Base-by-base conservation (phyloP, 176 grass and related monocot genomes). In the Oropetium thomaeum region DNA sequence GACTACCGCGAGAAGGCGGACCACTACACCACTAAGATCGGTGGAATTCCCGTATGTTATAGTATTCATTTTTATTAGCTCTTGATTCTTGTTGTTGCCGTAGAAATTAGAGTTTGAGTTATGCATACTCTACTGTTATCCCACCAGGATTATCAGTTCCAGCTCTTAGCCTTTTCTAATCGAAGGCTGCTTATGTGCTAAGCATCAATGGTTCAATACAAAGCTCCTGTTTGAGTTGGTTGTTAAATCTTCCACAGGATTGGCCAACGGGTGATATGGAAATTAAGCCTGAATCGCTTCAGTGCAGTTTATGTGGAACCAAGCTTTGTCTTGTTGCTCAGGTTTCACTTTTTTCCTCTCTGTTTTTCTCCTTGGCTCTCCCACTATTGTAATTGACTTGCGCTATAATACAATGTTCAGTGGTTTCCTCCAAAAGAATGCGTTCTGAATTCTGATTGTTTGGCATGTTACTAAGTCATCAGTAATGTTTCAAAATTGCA, bases 11-110 rank as follows among this genome's bases (percentile, higher is more conserved):
- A 98, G 79, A 92, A 84, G 66, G 86, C 89, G 58, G 96, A 98
- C 65, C 87, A 95, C 81, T 99, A 90, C 82, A 95, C 91, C n/a
- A 98, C 82, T 30, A 99, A 99, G 71, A 95, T 99, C 14, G 96
- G 96, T 29, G 96, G 96, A 55, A 34, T 84, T 15, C 86, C 91
- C 35, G 89, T 99, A 80, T 35, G 79, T 82, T 35, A 76, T 82
- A 14, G 17, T 44, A 14, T 22, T 32, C 52, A 1, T 1, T 70
- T 11, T 69, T 29, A 54, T 0, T 32, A 62, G 10, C 20, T 40
- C 17, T 30, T 67, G 29, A 65, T 43, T 74, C 38, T 72, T 26
- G 15, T 9, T 17, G 12, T 39, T 26, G 0, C 10, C 53, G 73
- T n/a, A 20, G 45, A 32, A 41, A 40, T 51, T 81, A 27, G 41